Conservation (phyloP, 176 grass and related monocot species). For the Ananas comosus region DNA sequence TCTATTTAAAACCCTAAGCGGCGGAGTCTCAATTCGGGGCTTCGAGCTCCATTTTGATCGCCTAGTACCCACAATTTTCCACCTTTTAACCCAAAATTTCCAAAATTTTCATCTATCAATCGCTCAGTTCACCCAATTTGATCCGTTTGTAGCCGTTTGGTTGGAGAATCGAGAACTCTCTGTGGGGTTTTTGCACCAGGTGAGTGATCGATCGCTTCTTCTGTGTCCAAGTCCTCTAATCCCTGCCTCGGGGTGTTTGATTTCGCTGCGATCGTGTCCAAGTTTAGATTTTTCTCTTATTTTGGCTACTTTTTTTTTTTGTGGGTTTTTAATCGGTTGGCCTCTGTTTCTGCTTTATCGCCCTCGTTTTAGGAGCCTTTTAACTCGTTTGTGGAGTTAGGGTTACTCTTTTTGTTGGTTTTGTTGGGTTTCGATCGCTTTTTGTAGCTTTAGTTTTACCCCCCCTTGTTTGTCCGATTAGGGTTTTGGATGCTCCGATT, state of each 20-base stretch:
- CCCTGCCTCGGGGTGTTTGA: not conserved
- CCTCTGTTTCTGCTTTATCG: not conserved
- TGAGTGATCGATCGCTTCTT: not conserved
- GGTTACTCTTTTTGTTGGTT: too few relatives aligned
- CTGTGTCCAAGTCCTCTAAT: not conserved
- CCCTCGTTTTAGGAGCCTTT: not conserved
- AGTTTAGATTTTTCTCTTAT: not conserved
- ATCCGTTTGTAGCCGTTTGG: not conserved
- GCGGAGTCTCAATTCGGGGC: conserved; percentile 11
- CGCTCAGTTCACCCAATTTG: too few relatives aligned
- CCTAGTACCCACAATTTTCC: too few relatives aligned
- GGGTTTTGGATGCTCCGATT: not conserved
- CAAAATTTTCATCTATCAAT: too few relatives aligned
- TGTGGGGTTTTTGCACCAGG: not conserved
- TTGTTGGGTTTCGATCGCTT: too few relatives aligned
- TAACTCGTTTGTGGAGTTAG: not conserved
- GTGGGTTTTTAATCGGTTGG: not conserved
- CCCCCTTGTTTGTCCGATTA: not conserved
- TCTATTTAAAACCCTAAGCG: conserved; percentile 20
- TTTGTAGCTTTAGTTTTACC: not conserved
- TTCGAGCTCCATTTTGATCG: too few relatives aligned
- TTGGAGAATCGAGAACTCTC: not conserved
- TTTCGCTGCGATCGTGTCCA: not conserved
- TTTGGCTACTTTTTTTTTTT: not conserved
- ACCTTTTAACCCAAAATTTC: too few relatives aligned